These are phyloP conservation scores for Abelmoschus esculentus DNA, from an alignment of 345 rosid genomes.

Conservation along the genomic window DNA sequence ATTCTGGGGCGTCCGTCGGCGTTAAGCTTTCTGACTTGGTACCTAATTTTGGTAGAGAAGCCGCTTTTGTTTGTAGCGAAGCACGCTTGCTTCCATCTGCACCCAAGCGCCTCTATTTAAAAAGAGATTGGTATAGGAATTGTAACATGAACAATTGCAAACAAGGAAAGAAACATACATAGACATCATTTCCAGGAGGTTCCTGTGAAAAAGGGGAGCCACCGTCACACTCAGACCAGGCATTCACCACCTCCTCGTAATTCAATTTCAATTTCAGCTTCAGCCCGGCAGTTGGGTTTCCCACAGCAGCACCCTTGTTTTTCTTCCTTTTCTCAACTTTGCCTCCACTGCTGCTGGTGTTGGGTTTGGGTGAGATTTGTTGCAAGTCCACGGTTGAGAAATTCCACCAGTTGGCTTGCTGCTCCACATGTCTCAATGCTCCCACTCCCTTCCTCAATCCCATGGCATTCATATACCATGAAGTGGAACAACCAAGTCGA, in stretches of 20 bases:
- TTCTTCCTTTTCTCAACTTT: conserved; percentile 31
- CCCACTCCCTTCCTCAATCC: conserved; percentile 31
- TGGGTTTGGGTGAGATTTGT: conserved; percentile 60
- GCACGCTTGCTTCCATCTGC: conserved; percentile 73
- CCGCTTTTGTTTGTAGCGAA: conserved; percentile 88
- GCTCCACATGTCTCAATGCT: conserved; percentile 39
- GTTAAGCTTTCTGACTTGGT: conserved; percentile 82
- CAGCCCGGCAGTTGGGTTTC: conserved; percentile 26
- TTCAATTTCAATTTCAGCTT: conserved; percentile 51
- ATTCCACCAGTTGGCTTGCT: conserved; percentile 37
- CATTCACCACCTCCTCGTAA: conserved; percentile 59
- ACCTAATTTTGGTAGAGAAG: conserved; percentile 85
- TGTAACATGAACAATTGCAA: too few relatives aligned
- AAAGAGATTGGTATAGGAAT: too few relatives aligned
- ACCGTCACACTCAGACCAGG: conserved; percentile 77
- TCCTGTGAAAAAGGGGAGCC: conserved; percentile 49
- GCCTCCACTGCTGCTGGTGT: background rate
- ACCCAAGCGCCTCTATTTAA: conserved; percentile 22
- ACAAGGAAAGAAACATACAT: conserved; percentile 42
- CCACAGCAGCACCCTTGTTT: conserved; percentile 14
- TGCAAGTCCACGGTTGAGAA: conserved; percentile 54
- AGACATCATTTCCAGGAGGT: conserved; percentile 44
- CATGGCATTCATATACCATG: conserved; percentile 31
- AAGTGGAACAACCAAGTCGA: background rate
- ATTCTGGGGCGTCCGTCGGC: conserved; percentile 87